Percentiles rank a stretch among this genome's conserved stretches.
These are phyloP conservation scores for Tothia fuscella DNA, from an alignment of 2,329 filamentous ascomycete species.

Conservation along the genomic window DNA sequence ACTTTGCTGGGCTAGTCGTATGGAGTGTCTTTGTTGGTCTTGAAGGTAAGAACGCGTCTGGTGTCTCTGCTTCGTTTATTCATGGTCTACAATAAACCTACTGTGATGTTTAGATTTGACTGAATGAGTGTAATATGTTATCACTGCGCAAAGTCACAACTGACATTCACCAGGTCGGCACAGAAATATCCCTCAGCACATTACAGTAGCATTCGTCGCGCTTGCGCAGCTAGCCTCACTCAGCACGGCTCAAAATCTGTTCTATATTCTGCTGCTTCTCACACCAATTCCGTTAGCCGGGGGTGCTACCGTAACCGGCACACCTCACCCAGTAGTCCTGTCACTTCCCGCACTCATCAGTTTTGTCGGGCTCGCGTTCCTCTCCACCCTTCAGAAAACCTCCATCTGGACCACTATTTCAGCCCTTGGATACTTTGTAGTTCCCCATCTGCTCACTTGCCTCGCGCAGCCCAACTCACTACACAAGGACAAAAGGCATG, in stretches of 20 bases:
- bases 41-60: conserved; percentile 35
- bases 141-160: not conserved
- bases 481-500: not conserved
- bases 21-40: conserved; percentile 47
- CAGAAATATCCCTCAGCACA: conserved; percentile 39
- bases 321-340: conserved; percentile 22
- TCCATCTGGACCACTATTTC: not conserved
- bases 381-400: not conserved
- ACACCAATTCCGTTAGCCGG: conserved; percentile 37
- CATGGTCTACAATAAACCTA: too few relatives aligned
- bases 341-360: conserved; percentile 5
- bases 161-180: conserved; percentile 30
- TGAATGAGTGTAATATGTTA: too few relatives aligned
- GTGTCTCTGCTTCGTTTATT: too few relatives aligned
- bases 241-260: conserved; percentile 51
- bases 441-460: not conserved
- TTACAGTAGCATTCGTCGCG: conserved; percentile 42
- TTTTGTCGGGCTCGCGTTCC: conserved; percentile 2
- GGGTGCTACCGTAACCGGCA: conserved; percentile 19
- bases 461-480: conserved; percentile 3
- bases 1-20: conserved; percentile 41
- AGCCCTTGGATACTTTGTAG: conserved; percentile 1
- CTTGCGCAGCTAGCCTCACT: conserved; percentile 49
- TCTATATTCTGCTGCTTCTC: conserved; percentile 47
- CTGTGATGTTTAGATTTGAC: too few relatives aligned